Base-by-base conservation (phyloP, 164 flowering plant genomes). In the Amborella trichopoda region DNA sequence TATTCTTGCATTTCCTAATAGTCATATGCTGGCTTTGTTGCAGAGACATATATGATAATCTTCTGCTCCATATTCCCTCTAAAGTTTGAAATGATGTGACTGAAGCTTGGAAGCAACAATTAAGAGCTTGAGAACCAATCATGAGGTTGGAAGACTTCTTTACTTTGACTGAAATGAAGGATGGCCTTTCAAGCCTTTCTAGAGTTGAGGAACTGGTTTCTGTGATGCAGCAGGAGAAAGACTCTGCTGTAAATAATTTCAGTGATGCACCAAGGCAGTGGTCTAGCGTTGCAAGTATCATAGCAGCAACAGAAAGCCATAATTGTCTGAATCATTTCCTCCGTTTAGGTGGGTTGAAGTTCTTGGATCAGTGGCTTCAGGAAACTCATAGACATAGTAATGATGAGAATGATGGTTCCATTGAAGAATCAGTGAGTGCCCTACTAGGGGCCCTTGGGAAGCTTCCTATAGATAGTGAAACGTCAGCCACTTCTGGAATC, bases 141-240 rank as follows among this genome's bases (percentile, higher is more conserved):
- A 86, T 86, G 96, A 68, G 78, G 9, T 77, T 83, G 0, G 94
- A 83, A 55, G 85, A 83, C 57, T 87, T 87, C 63, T 77, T 91
- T 60, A 81, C 88, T 52, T 64, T 74, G 52, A 59, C 83, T 60
- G 95, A 91, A 74, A 75, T 80, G 73, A 83, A 75, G 61, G 83
- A 78, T 68, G 98, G 96, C 60, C 77, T 91, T 24, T 59, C 80
- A 14, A 62, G 70, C 60, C 78, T 72, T 45, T 65, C 72, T 40
- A 78, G 88, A 51, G 89, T 91, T 50, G 80, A 74, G 50, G 96
- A 91, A 61, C 64, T 83, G 61, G 59, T 91, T 5, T 20, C 58
- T 52, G 65, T 72, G 2, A 83, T 90, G 87, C 71, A 79, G 46
- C 71, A 70, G 44, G 87, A 78, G 55, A 75, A 59, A 42, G 71